These are phyloP conservation scores for Alternaria atra DNA, from an alignment of 2,329 filamentous ascomycete genomes.

Conservation along the genomic window DNA sequence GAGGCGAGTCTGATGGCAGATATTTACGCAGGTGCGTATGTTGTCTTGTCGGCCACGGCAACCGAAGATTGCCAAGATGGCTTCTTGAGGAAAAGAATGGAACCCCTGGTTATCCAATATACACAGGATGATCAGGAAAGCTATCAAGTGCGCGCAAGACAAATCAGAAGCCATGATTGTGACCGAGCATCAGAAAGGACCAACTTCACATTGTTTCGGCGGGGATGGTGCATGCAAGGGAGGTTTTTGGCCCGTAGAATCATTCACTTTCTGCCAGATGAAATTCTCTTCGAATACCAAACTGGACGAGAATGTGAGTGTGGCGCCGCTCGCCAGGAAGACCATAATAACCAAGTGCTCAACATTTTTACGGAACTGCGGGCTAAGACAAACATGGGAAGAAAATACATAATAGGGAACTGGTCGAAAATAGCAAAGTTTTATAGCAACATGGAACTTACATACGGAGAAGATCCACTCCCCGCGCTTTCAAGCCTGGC, in stretches of 20 bases:
- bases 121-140: too few species aligned
- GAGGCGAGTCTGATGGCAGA: neutral
- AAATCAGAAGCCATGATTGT: too few species aligned
- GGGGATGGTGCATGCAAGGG: too few species aligned
- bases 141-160: too few species aligned
- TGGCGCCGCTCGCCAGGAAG: neutral
- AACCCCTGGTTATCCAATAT: too few species aligned
- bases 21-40: neutral
- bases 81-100: neutral
- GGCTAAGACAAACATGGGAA: neutral
- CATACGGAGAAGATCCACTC: neutral
- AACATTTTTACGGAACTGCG: neutral
- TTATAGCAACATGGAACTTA: neutral
- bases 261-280: neutral
- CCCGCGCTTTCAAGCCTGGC: neutral
- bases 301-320: neutral
- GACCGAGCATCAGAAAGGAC: too few species aligned
- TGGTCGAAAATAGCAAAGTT: neutral
- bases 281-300: neutral
- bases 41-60: neutral
- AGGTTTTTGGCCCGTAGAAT: neutral
- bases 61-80: neutral
- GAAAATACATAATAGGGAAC: fast-evolving
- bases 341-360: too few species aligned
- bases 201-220: too few species aligned